phyloP scores from a whole-genome alignment of 805 yeast genomes.

The Wickerhamomyces sydowiorum region DNA sequence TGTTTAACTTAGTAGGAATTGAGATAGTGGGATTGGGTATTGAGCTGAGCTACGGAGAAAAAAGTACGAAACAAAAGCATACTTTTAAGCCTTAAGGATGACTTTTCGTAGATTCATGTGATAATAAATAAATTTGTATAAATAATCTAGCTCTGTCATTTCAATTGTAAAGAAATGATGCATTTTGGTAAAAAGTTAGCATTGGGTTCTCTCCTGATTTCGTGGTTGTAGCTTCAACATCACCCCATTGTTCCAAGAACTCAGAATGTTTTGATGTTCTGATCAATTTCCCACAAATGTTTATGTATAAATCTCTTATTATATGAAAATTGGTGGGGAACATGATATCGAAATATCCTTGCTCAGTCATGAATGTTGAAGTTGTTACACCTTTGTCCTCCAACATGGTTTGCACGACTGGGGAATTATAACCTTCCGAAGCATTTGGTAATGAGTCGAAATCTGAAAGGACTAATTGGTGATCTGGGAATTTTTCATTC shows the following conservation, averaged over 20 bases:
- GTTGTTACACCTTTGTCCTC: slow-evolving; percentile 63
- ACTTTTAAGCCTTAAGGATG: too few species aligned
- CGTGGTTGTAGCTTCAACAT: slow-evolving; percentile 58
- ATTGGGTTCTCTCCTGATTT: slow-evolving; percentile 80
- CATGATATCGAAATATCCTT: slow-evolving; percentile 83
- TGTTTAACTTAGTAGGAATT: too few species aligned
- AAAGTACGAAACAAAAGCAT: too few species aligned
- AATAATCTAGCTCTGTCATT: not conserved
- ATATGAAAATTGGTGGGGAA: slow-evolving; percentile 75
- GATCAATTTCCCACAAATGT: slow-evolving; percentile 56
- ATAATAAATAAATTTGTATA: not conserved
- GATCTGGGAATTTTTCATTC: slow-evolving; percentile 65
- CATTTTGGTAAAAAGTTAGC: slow-evolving; percentile 72
- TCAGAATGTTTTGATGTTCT: slow-evolving; percentile 53
- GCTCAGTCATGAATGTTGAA: slow-evolving; percentile 73
- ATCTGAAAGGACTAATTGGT: slow-evolving; percentile 68
- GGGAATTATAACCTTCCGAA: slow-evolving; percentile 57
- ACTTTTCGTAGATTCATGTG: too few species aligned
- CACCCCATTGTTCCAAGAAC: slow-evolving; percentile 69
- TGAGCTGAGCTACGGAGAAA: too few species aligned
- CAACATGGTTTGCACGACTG: slow-evolving; percentile 76
- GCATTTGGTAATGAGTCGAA: slow-evolving; percentile 42
- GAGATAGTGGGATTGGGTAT: too few species aligned
- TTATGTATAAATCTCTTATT: slow-evolving; percentile 54
- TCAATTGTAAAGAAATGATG: slow-evolving; percentile 46